Base-by-base conservation (phyloP, 768 basidiomycete genomes). In the Naematelia aurantialba region DNA sequence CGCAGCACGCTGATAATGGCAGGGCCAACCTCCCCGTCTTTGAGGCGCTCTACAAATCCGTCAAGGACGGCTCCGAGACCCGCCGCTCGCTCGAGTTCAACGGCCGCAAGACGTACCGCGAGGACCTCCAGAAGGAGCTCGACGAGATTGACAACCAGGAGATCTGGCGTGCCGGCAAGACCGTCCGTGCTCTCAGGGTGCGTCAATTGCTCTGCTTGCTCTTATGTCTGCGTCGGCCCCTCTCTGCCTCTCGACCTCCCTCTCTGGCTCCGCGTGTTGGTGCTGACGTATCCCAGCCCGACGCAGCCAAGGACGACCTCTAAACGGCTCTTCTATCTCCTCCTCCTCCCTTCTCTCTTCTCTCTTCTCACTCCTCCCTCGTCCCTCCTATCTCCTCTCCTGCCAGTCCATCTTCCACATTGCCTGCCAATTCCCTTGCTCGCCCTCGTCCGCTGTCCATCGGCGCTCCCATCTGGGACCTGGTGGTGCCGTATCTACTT, bases 111-210 rank as follows among this genome's bases (percentile, higher is more conserved):
- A 94, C 92, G 1, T 99, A 99, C 82, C 88, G 93, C 63, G 81
- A 89, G 77, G 92, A 94, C 73, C 86, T 98, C 62, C 87, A 87
- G 65, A 87, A 85, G 81, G 94, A 98, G 80, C 83, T 94, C 60
- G 87, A 84, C 74, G 91, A 89, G 78, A 98, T 99, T 73, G 87
- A 98, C 80, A 85, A 91, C 79, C 94, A 97, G 80, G 94, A 97
- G 82, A 97, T 98, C 78, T 98, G 94, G 94, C 82, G 91, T 61
- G 93, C 94, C 64, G 92, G 92, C 80, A 92, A 94, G 83, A 85
- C 84, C 60, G 93, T 98, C 54, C 87, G 93, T 61, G 87, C 87
- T 14, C 80, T 94, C 75, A 60, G 75, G 58, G 72, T 74, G 65
- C 68, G 72, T 69, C 13, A 1, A 11, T 4, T 4, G n/a, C 48